Evolutionary conservation across 768 basidiomycete species (phyloP), one percentile per base, ranked within the genome.

Genomic region (Lanmaoa rubissima): DNA sequence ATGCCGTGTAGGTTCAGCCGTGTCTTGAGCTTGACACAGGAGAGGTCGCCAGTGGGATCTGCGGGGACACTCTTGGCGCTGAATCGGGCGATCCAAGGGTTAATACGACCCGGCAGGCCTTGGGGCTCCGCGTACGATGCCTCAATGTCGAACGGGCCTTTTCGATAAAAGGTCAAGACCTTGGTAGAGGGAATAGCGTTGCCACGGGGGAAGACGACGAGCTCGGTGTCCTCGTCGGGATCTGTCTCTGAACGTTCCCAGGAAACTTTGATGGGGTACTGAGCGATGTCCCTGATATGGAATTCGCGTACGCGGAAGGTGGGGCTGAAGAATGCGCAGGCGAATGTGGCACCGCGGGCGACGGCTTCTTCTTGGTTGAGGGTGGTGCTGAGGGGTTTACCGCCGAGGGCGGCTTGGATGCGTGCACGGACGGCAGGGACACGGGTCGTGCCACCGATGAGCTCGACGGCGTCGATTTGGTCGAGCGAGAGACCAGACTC

Each of bases 261-360:
- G 47, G 84, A 82, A 55, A 96, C 86, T 73, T 89, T 94, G 83
- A 98, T 85, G 16, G 94, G 86, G 79, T 92, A 97, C 44, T 84
- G 79, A 54, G 87, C 82, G 75, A 92, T 85, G 73, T 99, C 97
- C 70, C 86, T 83, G 57, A 94, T 78, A 67, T 84, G 79, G 81
- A 99, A 99, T 60, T 98, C 95, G 62, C 94, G 90, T 35, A 98
- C 96, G 61, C 93, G 90, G 90, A 98, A 99, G 51, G 94, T 87
- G 64, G 97, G 97, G 34, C 94, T 97, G 62, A 97, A 88, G 80
- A 93, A 93, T 31, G 97, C 96, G 70, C 96, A 98, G 38, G 94
- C 86, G 73, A 99, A 97, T 53, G 97, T 98, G 49, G 94, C 91
- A 41, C 96, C 97, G 44, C 96, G 92, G 10, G 93, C 94, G 64